Evolutionary conservation across 495 filamentous ascomycete species (phyloP).

Genomic region (Neurospora sp.): DNA sequence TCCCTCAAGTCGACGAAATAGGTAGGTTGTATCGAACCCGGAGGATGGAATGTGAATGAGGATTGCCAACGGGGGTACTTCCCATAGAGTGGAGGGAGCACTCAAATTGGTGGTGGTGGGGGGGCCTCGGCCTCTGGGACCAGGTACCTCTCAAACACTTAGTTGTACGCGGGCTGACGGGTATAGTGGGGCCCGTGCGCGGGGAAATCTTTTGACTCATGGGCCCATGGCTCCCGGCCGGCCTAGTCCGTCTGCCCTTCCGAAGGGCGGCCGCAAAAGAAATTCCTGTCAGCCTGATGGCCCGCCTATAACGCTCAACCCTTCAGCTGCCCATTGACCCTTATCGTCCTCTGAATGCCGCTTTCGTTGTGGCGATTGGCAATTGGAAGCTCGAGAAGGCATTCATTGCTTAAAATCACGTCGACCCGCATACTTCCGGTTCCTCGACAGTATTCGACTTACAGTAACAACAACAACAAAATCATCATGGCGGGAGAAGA

Average conservation of each 20-base stretch:
- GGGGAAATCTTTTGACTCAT: neutral
- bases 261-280: neutral
- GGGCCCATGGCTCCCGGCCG: neutral
- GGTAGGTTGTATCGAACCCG: neutral
- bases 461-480: neutral
- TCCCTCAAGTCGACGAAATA: neutral
- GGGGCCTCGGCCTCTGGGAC: neutral
- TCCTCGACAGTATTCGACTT: conserved; percentile 14
- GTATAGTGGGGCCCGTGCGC: neutral
- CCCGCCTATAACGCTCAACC: neutral
- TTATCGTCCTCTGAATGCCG: conserved; percentile 22
- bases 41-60: neutral
- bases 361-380: conserved; percentile 20
- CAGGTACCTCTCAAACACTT: neutral
- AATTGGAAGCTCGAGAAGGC: conserved; percentile 14
- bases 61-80: neutral
- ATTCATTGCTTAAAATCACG: conserved; percentile 15
- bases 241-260: neutral
- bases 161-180: neutral
- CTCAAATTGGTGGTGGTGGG: neutral
- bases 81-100: neutral
- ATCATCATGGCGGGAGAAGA: conserved; percentile 16
- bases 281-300: neutral
- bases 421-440: conserved; percentile 8
- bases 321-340: conserved; percentile 12